Base-by-base conservation (phyloP, 306 rosid genomes). In the Crotalaria pallida region DNA sequence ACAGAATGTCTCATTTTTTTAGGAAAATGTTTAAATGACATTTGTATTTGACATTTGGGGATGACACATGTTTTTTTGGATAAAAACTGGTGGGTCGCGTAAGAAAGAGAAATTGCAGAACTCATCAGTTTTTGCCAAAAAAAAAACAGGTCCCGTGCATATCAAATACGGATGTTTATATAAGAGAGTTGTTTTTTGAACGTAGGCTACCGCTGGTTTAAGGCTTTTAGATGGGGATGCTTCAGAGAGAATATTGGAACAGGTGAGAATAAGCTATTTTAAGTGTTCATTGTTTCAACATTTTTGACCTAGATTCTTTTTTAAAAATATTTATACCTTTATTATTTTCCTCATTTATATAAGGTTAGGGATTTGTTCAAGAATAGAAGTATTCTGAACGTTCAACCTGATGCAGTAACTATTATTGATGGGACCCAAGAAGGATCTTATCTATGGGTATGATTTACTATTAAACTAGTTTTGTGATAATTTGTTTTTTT, bases 391-490 rank as follows among this genome's bases (percentile, higher is more conserved):
- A 56, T 56, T 58, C 43, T 40, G 67, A 82, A 50, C 33, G 60
- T 69, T 44, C 70, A 74, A 51, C 13, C 74, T 0, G 76, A 75
- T 59, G 82, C 84, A 1, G 96, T 86, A 16, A 12, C 87, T 43
- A 83, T 88, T 6, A 76, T 88, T 11, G 95, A 86, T 83, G 96
- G 96, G 75, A 69, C 84, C 64, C 86, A 86, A 80, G 96, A 90
- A 77, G 96, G 96, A 38, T 82, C 95, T 61, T 90, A 67, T 60
- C 73, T 84, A 47, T 90, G 96, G 96, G 96, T 89, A 83, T 31
- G 89, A 16, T 16, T 69, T 31, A 4, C n/a, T n/a, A n/a, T n/a
- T n/a, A n/a, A n/a, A n/a, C n/a, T n/a, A n/a, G n/a, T n/a, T n/a
- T n/a, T n/a, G n/a, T n/a, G n/a, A n/a, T n/a, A n/a, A n/a, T n/a